Percentiles rank a stretch among this genome's conserved stretches.
Conservation (phyloP, 1,284 basidiomycete species). For the Leccinum solheimii region DNA sequence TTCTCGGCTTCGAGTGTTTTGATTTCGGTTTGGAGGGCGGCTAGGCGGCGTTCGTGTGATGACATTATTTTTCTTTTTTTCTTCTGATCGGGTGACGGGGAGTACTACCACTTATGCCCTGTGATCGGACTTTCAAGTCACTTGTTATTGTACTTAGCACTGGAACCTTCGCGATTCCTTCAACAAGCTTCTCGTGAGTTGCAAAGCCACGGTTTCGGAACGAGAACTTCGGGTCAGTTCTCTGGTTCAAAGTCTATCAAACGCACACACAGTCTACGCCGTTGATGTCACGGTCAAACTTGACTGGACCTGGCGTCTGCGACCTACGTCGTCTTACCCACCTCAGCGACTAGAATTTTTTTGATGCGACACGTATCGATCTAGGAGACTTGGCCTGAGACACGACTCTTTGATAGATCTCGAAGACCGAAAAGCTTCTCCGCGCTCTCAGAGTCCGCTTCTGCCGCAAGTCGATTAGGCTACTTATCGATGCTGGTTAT, state of each 20-base stretch:
- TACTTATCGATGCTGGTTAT: background rate
- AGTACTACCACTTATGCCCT: too few species aligned
- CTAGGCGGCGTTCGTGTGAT: slow-evolving; percentile 64
- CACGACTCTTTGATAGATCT: background rate
- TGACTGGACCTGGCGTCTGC: background rate
- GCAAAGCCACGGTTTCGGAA: too few species aligned
- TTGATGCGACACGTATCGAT: background rate
- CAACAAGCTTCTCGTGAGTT: too few species aligned
- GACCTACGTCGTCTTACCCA: background rate
- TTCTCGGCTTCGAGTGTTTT: slow-evolving; percentile 68
- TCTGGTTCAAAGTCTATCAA: too few species aligned
- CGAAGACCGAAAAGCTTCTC: background rate
- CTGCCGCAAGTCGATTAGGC: background rate
- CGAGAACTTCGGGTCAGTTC: too few species aligned
- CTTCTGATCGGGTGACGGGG: background rate
- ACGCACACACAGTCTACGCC: too few species aligned
- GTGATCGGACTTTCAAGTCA: too few species aligned
- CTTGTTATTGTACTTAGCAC: too few species aligned
- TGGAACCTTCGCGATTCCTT: too few species aligned
- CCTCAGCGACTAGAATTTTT: background rate
- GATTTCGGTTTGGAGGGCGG: slow-evolving; percentile 67
- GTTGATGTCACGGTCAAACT: too few species aligned
- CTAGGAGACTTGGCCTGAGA: background rate
- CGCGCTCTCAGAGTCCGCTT: background rate
- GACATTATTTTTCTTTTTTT: slow-evolving; percentile 32